These are phyloP conservation scores for Trichoderma sp. DNA, from an alignment of 2,329 filamentous ascomycete genomes.

Conservation along the genomic window DNA sequence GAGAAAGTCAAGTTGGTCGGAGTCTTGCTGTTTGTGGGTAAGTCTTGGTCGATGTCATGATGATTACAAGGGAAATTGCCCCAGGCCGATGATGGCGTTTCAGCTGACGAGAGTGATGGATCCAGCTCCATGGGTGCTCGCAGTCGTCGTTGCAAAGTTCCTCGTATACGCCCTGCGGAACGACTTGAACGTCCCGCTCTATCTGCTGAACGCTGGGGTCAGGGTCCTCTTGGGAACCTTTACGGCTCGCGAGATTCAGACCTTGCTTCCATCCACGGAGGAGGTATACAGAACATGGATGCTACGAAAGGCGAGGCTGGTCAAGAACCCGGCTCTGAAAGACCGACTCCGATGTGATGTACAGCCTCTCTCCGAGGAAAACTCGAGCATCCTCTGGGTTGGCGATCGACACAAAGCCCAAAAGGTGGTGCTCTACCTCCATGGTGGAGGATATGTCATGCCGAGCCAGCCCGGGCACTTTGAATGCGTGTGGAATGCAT, in stretches of 20 bases:
- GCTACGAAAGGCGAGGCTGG: conserved; percentile 29
- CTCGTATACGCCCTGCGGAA: conserved; percentile 31
- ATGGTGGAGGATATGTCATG: conserved; percentile 37
- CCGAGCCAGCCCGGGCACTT: conserved; percentile 35
- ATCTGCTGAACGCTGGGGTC: conserved; percentile 30
- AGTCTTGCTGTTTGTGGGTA: conserved; percentile 30
- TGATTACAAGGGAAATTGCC: no score
- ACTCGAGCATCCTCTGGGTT: conserved; percentile 36
- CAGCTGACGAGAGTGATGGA: background rate
- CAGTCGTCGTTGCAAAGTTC: conserved; percentile 25
- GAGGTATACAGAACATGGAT: conserved; percentile 35
- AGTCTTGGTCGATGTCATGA: background rate
- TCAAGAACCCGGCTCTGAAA: conserved; percentile 25
- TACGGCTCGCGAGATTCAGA: conserved; percentile 34
- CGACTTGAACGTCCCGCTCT: conserved; percentile 29
- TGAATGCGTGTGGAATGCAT: conserved; percentile 37
- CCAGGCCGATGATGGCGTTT: background rate
- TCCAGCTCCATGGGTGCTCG: conserved; percentile 30
- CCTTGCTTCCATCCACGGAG: conserved; percentile 30
- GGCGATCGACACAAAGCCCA: conserved; percentile 35
- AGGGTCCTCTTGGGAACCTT: conserved; percentile 32
- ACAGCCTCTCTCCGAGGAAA: conserved; percentile 30
- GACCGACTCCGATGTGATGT: conserved; percentile 31
- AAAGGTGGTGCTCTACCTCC: conserved; percentile 38
- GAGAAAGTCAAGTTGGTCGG: conserved; percentile 30